Evolutionary conservation across 139 green algal genomes (phyloP), one percentile per base, ranked within the genome.

Genomic region (Dunaliella primolecta): DNA sequence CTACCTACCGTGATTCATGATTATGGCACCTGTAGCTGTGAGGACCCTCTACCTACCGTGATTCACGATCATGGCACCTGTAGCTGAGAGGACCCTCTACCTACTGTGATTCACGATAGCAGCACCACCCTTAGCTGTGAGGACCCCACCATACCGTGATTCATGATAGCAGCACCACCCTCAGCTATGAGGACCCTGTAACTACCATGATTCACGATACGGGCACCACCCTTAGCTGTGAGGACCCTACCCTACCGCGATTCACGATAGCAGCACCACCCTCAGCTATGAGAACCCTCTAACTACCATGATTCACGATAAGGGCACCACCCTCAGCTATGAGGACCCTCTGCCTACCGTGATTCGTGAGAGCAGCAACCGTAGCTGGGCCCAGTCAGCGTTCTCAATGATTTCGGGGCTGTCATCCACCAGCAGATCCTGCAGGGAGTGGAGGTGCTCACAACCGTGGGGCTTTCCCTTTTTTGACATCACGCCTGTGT

Each of bases 371-470:
- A 86, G 32, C 80, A 86, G 72, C 80, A 84, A 78, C 36, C 56
- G 55, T 37, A 88, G 89, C 82, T 88, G 86, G 0, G 30, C 74
- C 84, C 87, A 90, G 35, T 89, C 71, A 7, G 89, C 83, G 74
- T 90, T 87, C 33, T 87, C 87, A 2, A 89, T 86, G 57, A 84
- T 86, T 0, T 34, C 72, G 23, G 30, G 55, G 83, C 80, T 83
- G 33, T 92, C 89, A 24, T 36, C n/a, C n/a, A n/a, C 83, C 72
- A 92, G 76, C 71, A 92, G 80, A 0, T 81, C 80, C 84, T 91
- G 75, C 29, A 31, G 0, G 36, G 55, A 15, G 55, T 36, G 32
- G 7, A 84, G 57, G 30, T 0, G n/a, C 20, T 1, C 33, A 27
- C 30, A 31, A 29, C 25, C 33, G 72, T 38, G 11, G 29, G 77